These are phyloP conservation scores for Puccinia hordei DNA, from an alignment of 1,284 basidiomycete species.

Conservation along the genomic window DNA sequence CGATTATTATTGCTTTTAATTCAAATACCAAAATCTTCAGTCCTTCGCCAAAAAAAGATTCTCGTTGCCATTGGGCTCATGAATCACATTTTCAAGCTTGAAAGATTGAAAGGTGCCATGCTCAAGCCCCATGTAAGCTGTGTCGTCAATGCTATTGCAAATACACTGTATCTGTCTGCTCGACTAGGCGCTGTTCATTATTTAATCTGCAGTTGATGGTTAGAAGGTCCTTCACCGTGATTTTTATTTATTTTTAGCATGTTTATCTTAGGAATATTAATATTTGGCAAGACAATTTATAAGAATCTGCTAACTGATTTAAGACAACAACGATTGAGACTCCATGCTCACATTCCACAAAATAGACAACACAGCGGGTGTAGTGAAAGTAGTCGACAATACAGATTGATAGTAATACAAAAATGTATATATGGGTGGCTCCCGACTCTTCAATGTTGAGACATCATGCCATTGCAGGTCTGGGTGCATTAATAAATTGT, in stretches of 20 bases:
- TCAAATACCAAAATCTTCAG: slow-evolving; percentile 32
- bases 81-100: slow-evolving; percentile 41
- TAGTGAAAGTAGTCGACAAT: not conserved
- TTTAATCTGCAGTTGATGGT: slow-evolving; percentile 23
- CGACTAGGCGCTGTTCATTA: slow-evolving; percentile 10
- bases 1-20: slow-evolving; percentile 23
- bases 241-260: too few relatives aligned
- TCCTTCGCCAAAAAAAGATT: slow-evolving; percentile 45
- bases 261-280: too few relatives aligned
- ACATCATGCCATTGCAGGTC: slow-evolving; percentile 32
- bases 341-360: too few relatives aligned
- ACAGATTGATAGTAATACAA: not conserved
- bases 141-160: slow-evolving; percentile 34
- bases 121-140: slow-evolving; percentile 15
- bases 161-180: slow-evolving; percentile 41
- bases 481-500: slow-evolving; percentile 46
- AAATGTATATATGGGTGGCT: not conserved
- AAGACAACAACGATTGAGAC: too few relatives aligned
- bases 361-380: too few relatives aligned
- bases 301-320: too few relatives aligned
- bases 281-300: too few relatives aligned
- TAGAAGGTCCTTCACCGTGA: slow-evolving; percentile 32
- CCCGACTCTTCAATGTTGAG: slow-evolving; percentile 23
- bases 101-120: slow-evolving; percentile 3
- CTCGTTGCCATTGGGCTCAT: slow-evolving; percentile 27